These are phyloP conservation scores for Bipolaris victoriae DNA, from an alignment of 2,329 filamentous ascomycete species.

Conservation along the genomic window DNA sequence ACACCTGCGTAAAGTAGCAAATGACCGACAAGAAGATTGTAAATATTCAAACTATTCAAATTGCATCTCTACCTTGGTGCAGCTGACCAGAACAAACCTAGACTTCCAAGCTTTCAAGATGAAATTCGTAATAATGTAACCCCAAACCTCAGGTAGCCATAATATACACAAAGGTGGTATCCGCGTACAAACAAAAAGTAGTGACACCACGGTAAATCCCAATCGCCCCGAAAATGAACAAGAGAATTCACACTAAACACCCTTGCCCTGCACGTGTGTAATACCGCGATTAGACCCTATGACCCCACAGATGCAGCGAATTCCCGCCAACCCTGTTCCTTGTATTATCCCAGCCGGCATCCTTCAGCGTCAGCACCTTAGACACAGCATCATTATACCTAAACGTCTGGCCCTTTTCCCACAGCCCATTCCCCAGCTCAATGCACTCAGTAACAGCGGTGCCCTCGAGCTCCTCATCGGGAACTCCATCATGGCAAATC, in stretches of 20 bases:
- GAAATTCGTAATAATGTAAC: too few relatives aligned
- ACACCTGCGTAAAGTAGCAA: not conserved
- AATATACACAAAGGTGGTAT: too few relatives aligned
- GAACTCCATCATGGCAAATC: conserved; percentile 31
- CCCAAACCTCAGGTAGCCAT: too few relatives aligned
- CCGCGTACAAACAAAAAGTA: too few relatives aligned
- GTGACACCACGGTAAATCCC: not conserved
- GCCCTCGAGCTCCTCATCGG: conserved; percentile 32
- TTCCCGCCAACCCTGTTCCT: conserved; percentile 37
- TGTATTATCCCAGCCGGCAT: conserved; percentile 42
- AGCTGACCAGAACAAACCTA: too few relatives aligned
- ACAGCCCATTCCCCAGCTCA: conserved; percentile 43
- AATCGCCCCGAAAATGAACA: not conserved
- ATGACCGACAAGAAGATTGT: not conserved
- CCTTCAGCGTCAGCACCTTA: conserved; percentile 40
- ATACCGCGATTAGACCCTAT: conserved; percentile 25
- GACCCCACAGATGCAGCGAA: conserved; percentile 40
- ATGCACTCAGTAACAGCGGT: conserved; percentile 43
- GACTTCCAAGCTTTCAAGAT: too few relatives aligned
- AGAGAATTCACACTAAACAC: not conserved
- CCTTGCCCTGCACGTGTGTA: too few relatives aligned
- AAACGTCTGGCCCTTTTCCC: conserved; percentile 46
- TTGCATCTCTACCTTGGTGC: too few relatives aligned
- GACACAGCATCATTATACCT: conserved; percentile 39
- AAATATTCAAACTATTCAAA: not conserved